A percentile compares a stretch with the other conserved stretches of the same genome.
Evolutionary conservation across 2,329 filamentous ascomycete species (phyloP).

Genomic region (Macroventuria anomochaeta): DNA sequence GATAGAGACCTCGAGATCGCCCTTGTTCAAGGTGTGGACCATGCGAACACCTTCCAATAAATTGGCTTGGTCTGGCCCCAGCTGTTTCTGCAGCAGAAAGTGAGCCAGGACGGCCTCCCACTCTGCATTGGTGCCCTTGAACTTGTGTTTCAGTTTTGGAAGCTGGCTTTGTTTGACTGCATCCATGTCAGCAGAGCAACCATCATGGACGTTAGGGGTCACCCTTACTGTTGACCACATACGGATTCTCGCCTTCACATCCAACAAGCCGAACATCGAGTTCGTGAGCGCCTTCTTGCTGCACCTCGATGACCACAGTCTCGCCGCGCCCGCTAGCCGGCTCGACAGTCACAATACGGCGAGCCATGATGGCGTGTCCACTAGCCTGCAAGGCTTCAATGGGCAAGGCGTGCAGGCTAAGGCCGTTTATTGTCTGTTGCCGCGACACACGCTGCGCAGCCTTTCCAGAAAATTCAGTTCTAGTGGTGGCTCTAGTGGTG

Average conservation of each 20-base stretch:
- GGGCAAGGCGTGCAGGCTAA: constrained; percentile 9
- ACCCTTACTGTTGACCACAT: constrained; percentile 63
- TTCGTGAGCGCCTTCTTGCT: constrained; percentile 54
- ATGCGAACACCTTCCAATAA: constrained; percentile 62
- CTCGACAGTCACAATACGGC: constrained; percentile 60
- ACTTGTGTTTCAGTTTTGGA: constrained; percentile 39
- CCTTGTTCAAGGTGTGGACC: constrained; percentile 63
- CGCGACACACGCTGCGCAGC: constrained; percentile 2
- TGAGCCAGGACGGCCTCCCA: constrained; percentile 69
- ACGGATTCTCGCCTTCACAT: constrained; percentile 70
- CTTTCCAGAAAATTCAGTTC: constrained; percentile 11
- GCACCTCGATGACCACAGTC: constrained; percentile 68
- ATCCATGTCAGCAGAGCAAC: constrained; percentile 34
- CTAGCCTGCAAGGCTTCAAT: constrained; percentile 5
- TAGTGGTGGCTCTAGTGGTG: constrained; percentile 22
- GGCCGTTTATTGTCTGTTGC: constrained; percentile 1
- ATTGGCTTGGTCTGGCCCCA: constrained; percentile 53
- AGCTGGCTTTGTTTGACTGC: constrained; percentile 45
- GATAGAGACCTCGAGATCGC: constrained; percentile 66
- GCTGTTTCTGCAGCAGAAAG: constrained; percentile 58
- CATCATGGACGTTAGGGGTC: constrained; percentile 13
- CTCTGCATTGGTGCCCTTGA: constrained; percentile 57
- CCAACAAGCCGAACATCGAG: constrained; percentile 72
- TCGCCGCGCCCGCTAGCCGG: constrained; percentile 60
- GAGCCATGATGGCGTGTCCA: constrained; percentile 7